Evolutionary conservation across 2,329 filamentous ascomycete species (phyloP).

Genomic region (Trichoderma arundinaceum): DNA sequence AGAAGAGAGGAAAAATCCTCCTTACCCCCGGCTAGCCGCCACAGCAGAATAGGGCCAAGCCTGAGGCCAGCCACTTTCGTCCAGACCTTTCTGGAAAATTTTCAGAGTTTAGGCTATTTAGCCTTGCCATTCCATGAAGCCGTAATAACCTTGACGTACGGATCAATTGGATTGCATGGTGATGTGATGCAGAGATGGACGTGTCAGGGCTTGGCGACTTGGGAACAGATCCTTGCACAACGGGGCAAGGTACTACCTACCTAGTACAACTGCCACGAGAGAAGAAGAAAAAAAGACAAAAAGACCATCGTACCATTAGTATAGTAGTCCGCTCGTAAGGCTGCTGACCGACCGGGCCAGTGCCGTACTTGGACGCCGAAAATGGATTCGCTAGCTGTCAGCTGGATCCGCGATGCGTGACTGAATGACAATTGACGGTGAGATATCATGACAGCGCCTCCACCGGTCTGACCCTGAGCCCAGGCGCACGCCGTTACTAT

Average conservation of each 20-base stretch:
- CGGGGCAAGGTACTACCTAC: not conserved
- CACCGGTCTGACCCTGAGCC: slow-evolving; percentile 9
- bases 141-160: slow-evolving; percentile 4
- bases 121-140: not conserved
- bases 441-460: slow-evolving; percentile 18
- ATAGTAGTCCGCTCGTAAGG: slow-evolving; percentile 12
- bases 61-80: slow-evolving; percentile 15
- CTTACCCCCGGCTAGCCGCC: slow-evolving; percentile 23
- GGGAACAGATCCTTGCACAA: slow-evolving; percentile 5
- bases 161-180: not conserved
- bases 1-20: slow-evolving; percentile 11
- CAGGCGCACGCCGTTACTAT: not conserved
- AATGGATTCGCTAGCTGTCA: not conserved
- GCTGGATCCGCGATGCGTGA: not conserved
- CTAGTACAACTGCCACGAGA: not conserved
- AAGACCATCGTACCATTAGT: not conserved
- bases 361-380: not conserved
- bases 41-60: slow-evolving; percentile 12
- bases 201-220: slow-evolving; percentile 3
- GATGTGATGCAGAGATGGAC: not conserved
- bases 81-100: slow-evolving; percentile 29
- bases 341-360: slow-evolving; percentile 4
- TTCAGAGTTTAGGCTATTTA: slow-evolving; percentile 28
- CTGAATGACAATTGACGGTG: slow-evolving; percentile 3
- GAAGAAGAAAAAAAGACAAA: not conserved